These are phyloP conservation scores for Viola pubescens DNA, from an alignment of 441 rosid genomes.

Conservation along the genomic window DNA sequence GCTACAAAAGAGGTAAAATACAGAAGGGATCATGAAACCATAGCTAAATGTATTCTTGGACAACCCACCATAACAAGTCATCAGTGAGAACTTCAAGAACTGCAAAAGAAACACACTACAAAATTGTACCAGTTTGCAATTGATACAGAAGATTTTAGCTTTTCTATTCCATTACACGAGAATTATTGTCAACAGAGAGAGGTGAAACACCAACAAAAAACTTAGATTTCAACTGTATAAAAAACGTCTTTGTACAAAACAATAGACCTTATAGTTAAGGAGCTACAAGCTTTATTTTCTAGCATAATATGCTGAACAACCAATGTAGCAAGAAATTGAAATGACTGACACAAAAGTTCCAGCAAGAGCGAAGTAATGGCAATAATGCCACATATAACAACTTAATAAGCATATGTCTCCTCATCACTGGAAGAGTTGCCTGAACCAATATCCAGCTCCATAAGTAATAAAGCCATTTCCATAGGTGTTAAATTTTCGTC, in stretches of 20 bases:
- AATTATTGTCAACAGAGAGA: background rate
- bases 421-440: conserved; percentile 45
- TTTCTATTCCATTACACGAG: no score
- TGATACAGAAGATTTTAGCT: no score
- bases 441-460: conserved; percentile 38
- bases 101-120: background rate
- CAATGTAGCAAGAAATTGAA: conserved; percentile 15
- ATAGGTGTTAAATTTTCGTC: conserved; percentile 36
- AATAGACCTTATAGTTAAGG: conserved; percentile 1
- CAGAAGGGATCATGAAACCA: conserved; percentile 10
- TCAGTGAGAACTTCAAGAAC: background rate
- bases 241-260: background rate
- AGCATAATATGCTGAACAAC: conserved; percentile 7
- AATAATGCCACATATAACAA: conserved; percentile 12
- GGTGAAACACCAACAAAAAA: conserved; percentile 8
- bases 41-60: no score
- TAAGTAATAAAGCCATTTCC: conserved; percentile 43
- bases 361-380: conserved; percentile 9
- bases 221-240: conserved; percentile 11
- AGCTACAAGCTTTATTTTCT: conserved; percentile 12
- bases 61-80: background rate
- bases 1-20: conserved; percentile 37
- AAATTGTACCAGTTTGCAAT: no score
- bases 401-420: conserved; percentile 27
- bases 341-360: conserved; percentile 8